A percentile compares a stretch with the other conserved stretches of the same genome.
These are phyloP conservation scores for Immersiporthe knoxdaviesiana DNA, from an alignment of 2,329 filamentous ascomycete species.

Conservation along the genomic window DNA sequence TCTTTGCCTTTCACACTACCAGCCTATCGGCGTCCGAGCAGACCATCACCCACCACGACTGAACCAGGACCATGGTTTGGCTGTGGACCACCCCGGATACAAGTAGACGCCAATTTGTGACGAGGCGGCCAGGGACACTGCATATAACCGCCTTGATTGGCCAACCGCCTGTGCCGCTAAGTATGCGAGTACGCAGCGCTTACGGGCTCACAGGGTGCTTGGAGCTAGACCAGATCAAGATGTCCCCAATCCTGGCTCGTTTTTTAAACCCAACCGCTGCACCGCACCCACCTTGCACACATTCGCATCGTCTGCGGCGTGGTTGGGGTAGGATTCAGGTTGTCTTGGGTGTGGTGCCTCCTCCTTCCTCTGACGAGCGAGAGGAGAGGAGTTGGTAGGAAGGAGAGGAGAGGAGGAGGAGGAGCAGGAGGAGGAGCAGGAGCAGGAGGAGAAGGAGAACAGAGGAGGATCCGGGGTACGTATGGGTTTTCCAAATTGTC, in stretches of 20 bases:
- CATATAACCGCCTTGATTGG: slow-evolving; percentile 27
- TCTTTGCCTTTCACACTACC: not conserved
- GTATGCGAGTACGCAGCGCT: slow-evolving; percentile 25
- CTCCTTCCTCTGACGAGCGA: not conserved
- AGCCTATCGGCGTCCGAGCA: slow-evolving; percentile 1
- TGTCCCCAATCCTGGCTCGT: not conserved
- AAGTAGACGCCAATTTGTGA: slow-evolving; percentile 29
- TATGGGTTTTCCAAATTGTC: not conserved
- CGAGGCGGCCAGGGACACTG: slow-evolving; percentile 21
- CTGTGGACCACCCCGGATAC: not conserved
- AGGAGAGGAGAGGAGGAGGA: not conserved
- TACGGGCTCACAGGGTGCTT: slow-evolving; percentile 21
- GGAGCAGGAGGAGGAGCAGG: not conserved
- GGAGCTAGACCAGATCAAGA: slow-evolving; percentile 10
- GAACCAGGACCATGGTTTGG: not conserved
- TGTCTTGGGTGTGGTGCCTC: not conserved
- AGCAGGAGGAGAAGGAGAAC: too few relatives aligned
- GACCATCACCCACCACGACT: not conserved
- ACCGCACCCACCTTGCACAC: slow-evolving; percentile 6
- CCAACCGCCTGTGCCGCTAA: slow-evolving; percentile 19
- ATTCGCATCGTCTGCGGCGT: slow-evolving; percentile 7
- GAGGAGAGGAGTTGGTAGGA: not conserved
- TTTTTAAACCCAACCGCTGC: too few relatives aligned
- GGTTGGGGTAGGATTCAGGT: slow-evolving; percentile 1
- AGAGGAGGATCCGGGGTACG: slow-evolving; percentile 1